Evolutionary conservation across 78 protist species (phyloP), one percentile per base, ranked within the genome.

Genomic region (Polysphondylium violaceum): DNA sequence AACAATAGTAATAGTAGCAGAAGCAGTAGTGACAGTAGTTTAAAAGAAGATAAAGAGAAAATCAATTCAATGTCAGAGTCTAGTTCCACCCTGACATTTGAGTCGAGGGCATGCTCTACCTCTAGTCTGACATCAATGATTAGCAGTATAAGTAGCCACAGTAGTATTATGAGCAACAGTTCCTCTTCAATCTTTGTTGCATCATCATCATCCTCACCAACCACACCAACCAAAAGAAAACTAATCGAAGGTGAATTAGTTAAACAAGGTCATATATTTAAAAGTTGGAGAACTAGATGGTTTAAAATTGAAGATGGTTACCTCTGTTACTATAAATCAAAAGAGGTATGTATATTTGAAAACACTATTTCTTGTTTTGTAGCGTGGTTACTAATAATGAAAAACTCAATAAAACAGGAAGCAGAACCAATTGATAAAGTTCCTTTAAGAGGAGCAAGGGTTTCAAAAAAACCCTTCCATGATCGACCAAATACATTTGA

Each of bases 381-480:
- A n/a, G n/a, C n/a, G n/a, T n/a, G n/a, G n/a, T n/a, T n/a, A n/a
- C n/a, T n/a, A n/a, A n/a, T n/a, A n/a, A n/a, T n/a, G n/a, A n/a
- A n/a, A n/a, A n/a, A n/a, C n/a, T n/a, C n/a, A n/a, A n/a, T 31
- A 8, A 60, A 38, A n/a, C n/a, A n/a, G n/a, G 87, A 76, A 3
- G 1, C 36, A 50, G 67, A 64, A 53, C 89, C 89, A 64, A 79
- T 79, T 11, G 89, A 79, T 27, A 67, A 29, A 55, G 68, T 79
- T 6, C 89, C 89, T 36, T 27, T 79, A 23, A 64, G 89, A 68
- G 89, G 89, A 25, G 29, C 76, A 21, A 44, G 89, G 55, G 77
- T 79, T 35, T 79, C 89, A 33, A 79, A 79, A 43, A 79, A 79
- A 55, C 89, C 89, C 21, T 79, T 79, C 59, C 76, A 67, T 47